phyloP scores from a whole-genome alignment of 352 stramenopile species.

The Phytophthora tentaculata region DNA sequence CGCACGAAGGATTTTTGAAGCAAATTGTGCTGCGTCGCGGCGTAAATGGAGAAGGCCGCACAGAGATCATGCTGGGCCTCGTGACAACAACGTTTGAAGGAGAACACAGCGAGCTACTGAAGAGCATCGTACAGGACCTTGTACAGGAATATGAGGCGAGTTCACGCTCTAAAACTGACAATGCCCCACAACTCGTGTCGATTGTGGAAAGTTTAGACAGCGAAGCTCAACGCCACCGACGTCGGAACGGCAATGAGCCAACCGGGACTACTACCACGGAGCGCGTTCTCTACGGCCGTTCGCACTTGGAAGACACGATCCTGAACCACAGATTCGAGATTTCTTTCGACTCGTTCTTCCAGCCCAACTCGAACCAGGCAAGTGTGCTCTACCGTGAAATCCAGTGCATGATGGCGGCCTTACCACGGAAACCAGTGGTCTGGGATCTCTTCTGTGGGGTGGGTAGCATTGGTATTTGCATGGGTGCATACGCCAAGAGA shows the following conservation, averaged over 20 bases:
- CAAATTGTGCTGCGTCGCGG: slow-evolving; percentile 71
- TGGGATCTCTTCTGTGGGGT: slow-evolving; percentile 87
- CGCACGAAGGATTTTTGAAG: slow-evolving; percentile 67
- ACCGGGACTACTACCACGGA: background rate
- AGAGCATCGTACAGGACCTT: slow-evolving; percentile 42
- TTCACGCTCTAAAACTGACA: background rate
- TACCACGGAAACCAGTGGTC: slow-evolving; percentile 53
- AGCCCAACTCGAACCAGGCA: slow-evolving; percentile 73
- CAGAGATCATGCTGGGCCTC: slow-evolving; percentile 72
- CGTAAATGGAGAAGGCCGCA: slow-evolving; percentile 19
- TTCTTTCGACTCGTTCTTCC: slow-evolving; percentile 82
- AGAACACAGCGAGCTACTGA: slow-evolving; percentile 40
- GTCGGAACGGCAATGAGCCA: background rate
- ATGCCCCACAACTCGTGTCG: slow-evolving; percentile 49
- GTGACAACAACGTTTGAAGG: slow-evolving; percentile 59
- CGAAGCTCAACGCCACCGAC: slow-evolving; percentile 58
- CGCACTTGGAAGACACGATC: slow-evolving; percentile 66
- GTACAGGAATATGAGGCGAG: slow-evolving; percentile 26
- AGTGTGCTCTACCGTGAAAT: slow-evolving; percentile 64
- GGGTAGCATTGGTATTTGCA: slow-evolving; percentile 81
- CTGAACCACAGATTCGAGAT: slow-evolving; percentile 66
- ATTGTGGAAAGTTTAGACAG: slow-evolving; percentile 70
- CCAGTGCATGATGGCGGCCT: slow-evolving; percentile 38
- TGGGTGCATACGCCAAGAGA: slow-evolving; percentile 47
- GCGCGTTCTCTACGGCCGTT: slow-evolving; percentile 51